Conservation (phyloP, 805 yeast species). For the Saturnispora hagleri region DNA sequence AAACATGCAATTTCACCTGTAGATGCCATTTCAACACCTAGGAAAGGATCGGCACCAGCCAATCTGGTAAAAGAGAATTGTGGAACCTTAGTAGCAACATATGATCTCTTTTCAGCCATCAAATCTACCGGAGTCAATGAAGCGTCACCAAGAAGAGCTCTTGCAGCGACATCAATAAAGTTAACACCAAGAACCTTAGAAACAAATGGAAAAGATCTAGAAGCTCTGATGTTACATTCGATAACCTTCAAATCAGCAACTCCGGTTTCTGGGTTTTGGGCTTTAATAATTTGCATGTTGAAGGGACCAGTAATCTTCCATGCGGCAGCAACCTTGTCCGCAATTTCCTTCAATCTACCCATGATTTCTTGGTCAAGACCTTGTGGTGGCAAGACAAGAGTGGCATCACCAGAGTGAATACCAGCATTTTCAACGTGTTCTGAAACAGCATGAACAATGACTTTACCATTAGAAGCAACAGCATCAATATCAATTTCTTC, state of each 20-base stretch:
- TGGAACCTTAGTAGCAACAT: conserved; percentile 96
- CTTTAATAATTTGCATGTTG: conserved; percentile 92
- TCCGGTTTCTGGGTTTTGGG: conserved; percentile 78
- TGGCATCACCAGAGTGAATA: conserved; percentile 99
- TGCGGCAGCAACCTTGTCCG: conserved; percentile 93
- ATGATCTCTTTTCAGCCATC: conserved; percentile 65
- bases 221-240: conserved; percentile 97
- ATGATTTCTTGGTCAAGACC: conserved; percentile 89
- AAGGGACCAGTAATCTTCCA: conserved; percentile 95
- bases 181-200: conserved; percentile 93
- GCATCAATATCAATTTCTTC: conserved; percentile 97
- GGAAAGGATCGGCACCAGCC: conserved; percentile 98
- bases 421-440: conserved; percentile 99
- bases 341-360: conserved; percentile 82
- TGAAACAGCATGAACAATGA: conserved; percentile 89
- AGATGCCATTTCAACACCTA: conserved; percentile 98
- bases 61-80: conserved; percentile 97
- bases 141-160: conserved; percentile 66
- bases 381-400: conserved; percentile 94
- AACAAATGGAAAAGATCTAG: conserved; percentile 98
- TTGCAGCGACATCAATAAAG: conserved; percentile 91
- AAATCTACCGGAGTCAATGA: conserved; percentile 76
- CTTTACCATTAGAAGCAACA: conserved; percentile 83
- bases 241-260: conserved; percentile 79
- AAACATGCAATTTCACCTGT: conserved; percentile 99